A percentile compares a stretch with the other conserved stretches of the same genome.
Evolutionary conservation across 352 stramenopile species (phyloP).

Genomic region (Phytophthora colocasiae): DNA sequence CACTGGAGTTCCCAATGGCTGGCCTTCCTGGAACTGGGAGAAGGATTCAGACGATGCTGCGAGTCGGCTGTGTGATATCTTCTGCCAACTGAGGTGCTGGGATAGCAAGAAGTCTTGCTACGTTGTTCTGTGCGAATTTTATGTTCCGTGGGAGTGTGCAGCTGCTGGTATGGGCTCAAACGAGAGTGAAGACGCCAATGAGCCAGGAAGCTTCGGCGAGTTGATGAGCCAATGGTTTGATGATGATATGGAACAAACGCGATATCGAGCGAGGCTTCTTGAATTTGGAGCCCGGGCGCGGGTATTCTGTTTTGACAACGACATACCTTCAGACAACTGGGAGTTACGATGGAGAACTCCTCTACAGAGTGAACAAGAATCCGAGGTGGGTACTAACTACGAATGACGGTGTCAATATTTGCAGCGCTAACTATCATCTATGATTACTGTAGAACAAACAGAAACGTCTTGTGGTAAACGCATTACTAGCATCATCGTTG

Average conservation of each 20-base stretch:
- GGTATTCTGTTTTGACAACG: slow-evolving; percentile 38
- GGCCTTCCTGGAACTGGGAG: slow-evolving; percentile 64
- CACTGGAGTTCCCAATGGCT: slow-evolving; percentile 61
- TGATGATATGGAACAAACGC: slow-evolving; percentile 57
- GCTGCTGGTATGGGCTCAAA: slow-evolving; percentile 7
- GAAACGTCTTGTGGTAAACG: slow-evolving; percentile 68
- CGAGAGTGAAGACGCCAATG: slow-evolving; percentile 34
- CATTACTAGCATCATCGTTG: slow-evolving; percentile 74
- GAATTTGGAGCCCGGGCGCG: slow-evolving; percentile 48
- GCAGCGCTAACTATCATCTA: slow-evolving; percentile 15
- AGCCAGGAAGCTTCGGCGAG: slow-evolving; percentile 71
- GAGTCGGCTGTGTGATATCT: slow-evolving; percentile 68
- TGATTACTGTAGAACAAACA: slow-evolving; percentile 61
- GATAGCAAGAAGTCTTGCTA: slow-evolving; percentile 58
- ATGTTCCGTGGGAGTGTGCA: slow-evolving; percentile 71
- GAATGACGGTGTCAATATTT: not conserved
- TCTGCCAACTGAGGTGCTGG: slow-evolving; percentile 80
- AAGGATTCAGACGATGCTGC: slow-evolving; percentile 30
- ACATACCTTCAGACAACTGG: slow-evolving; percentile 71
- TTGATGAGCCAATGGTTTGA: slow-evolving; percentile 81
- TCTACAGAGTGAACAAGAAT: slow-evolving; percentile 60
- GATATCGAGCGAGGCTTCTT: slow-evolving; percentile 50
- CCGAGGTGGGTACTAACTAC: slow-evolving; percentile 45
- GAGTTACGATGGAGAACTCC: slow-evolving; percentile 79
- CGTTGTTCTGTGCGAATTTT: slow-evolving; percentile 68